Conservation (phyloP, 2,329 filamentous ascomycete genomes). For the Didymella keratinophila region DNA sequence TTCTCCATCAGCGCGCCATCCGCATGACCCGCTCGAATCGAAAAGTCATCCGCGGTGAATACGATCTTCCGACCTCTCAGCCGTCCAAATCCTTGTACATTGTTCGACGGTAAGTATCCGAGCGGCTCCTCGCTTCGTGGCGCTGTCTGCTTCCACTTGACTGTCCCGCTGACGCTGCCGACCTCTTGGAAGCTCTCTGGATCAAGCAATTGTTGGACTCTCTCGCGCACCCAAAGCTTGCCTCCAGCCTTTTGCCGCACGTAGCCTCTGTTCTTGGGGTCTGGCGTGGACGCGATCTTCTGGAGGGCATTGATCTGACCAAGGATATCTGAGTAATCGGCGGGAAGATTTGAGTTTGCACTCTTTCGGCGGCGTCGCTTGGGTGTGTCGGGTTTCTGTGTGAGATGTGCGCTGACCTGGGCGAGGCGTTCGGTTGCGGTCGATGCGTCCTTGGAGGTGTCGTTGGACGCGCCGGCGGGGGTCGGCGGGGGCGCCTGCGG, state of each 20-base stretch:
- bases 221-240: slow-evolving; percentile 71
- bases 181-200: slow-evolving; percentile 65
- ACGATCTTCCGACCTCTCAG: slow-evolving; percentile 63
- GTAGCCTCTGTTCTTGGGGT: slow-evolving; percentile 64
- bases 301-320: slow-evolving; percentile 62
- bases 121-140: slow-evolving; percentile 57
- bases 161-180: slow-evolving; percentile 66
- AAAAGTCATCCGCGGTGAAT: slow-evolving; percentile 71
- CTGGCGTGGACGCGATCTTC: slow-evolving; percentile 63
- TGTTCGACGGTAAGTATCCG: slow-evolving; percentile 67
- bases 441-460: slow-evolving; percentile 31
- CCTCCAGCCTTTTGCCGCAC: slow-evolving; percentile 69
- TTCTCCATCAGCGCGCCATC: slow-evolving; percentile 67
- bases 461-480: slow-evolving; percentile 30
- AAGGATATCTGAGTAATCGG: slow-evolving; percentile 69
- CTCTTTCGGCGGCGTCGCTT: slow-evolving; percentile 49
- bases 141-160: slow-evolving; percentile 63
- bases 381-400: slow-evolving; percentile 39
- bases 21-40: slow-evolving; percentile 68
- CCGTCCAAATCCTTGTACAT: slow-evolving; percentile 66
- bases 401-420: slow-evolving; percentile 58
- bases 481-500: slow-evolving; percentile 16
- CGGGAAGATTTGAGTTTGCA: slow-evolving; percentile 57
- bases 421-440: slow-evolving; percentile 55
- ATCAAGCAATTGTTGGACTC: slow-evolving; percentile 67